Percentiles rank a stretch among this genome's conserved stretches.
These are phyloP conservation scores for Elaphomyces granulatus DNA, from an alignment of 495 filamentous ascomycete species.

Conservation along the genomic window DNA sequence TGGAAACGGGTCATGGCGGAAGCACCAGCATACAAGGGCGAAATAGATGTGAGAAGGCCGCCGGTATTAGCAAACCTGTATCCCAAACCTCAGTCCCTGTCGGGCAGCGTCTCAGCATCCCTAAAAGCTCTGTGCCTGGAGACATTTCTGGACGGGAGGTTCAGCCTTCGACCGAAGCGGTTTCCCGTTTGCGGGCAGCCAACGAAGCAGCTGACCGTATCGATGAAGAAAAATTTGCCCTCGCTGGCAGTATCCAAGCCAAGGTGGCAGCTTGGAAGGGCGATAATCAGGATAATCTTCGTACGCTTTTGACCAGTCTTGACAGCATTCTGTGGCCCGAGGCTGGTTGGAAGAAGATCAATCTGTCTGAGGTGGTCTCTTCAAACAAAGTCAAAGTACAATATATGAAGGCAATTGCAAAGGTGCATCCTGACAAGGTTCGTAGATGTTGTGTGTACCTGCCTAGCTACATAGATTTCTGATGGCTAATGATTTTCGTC, in stretches of 20 bases:
- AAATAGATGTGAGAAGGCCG: constrained; percentile 82
- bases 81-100: constrained; percentile 8
- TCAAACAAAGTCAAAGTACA: constrained; percentile 87
- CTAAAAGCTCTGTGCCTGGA: background rate
- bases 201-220: constrained; percentile 70
- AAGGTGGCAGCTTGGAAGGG: constrained; percentile 64
- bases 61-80: constrained; percentile 38
- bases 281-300: constrained; percentile 82
- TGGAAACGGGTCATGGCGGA: constrained; percentile 74
- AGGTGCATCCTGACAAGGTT: constrained; percentile 98
- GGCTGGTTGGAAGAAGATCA: constrained; percentile 92
- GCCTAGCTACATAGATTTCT: background rate
- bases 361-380: constrained; percentile 79
- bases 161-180: constrained; percentile 38
- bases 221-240: constrained; percentile 84
- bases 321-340: constrained; percentile 85
- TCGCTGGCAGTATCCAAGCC: constrained; percentile 71
- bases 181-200: constrained; percentile 61
- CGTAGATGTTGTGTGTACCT: constrained; percentile 12
- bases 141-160: background rate
- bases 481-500: background rate
- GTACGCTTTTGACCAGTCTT: constrained; percentile 75
- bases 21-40: constrained; percentile 69
- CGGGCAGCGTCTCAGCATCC: background rate
- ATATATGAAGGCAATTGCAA: constrained; percentile 98